Conservation (phyloP, 2,329 filamentous ascomycete genomes). For the Amesomyces nigricolor region DNA sequence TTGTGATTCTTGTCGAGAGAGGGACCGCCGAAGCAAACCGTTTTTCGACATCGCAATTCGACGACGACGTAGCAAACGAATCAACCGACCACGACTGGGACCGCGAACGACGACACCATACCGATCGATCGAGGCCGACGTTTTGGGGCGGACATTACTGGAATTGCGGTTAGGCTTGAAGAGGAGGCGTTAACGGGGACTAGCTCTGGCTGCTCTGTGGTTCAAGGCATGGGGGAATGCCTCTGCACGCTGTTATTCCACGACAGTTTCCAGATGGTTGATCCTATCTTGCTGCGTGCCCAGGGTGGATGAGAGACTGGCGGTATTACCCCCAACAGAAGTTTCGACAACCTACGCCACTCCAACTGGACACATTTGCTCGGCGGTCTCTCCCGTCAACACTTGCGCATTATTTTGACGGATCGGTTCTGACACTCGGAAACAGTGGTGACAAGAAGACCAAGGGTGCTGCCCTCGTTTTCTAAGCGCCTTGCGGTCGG, state of each 20-base stretch:
- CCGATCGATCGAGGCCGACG: no score
- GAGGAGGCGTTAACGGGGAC: no score
- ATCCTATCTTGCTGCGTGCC: no score
- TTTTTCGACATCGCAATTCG: neutral
- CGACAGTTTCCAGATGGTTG: no score
- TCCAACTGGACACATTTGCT: neutral
- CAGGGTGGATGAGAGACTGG: neutral
- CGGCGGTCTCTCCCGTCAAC: slow-evolving; percentile 16
- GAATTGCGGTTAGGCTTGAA: no score
- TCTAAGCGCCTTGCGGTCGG: slow-evolving; percentile 60
- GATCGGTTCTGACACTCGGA: slow-evolving; percentile 37
- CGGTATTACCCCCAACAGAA: neutral
- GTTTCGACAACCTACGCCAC: neutral
- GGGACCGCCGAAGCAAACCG: slow-evolving; percentile 17
- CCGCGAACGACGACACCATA: neutral
- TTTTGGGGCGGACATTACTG: no score
- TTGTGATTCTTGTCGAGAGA: slow-evolving; percentile 6
- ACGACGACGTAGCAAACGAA: neutral
- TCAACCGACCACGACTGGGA: neutral
- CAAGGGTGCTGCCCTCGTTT: slow-evolving; percentile 99
- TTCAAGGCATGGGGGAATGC: no score
- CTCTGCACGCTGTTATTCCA: no score
- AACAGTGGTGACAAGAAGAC: slow-evolving; percentile 99
- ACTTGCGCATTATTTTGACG: neutral
- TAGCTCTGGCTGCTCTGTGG: no score